Evolutionary conservation across 1,284 basidiomycete genomes (phyloP).

Genomic region (Boletus calvinii): DNA sequence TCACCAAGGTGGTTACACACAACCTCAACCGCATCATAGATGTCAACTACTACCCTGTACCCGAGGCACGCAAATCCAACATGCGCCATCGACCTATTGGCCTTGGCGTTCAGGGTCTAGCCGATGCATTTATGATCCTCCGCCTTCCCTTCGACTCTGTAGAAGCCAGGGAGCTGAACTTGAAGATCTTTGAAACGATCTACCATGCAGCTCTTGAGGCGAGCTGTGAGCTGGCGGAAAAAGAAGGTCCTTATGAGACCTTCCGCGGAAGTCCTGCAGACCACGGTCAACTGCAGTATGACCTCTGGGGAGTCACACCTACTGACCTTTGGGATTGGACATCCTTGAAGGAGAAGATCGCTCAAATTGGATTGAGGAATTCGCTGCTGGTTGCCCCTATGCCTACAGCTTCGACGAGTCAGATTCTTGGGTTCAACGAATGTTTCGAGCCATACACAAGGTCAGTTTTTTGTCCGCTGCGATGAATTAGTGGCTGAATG

Average conservation of each 20-base stretch:
- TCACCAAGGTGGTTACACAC: slow-evolving; percentile 88
- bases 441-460: slow-evolving; percentile 98
- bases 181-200: slow-evolving; percentile 98
- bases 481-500: slow-evolving; percentile 10
- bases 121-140: slow-evolving; percentile 97
- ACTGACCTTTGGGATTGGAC: slow-evolving; percentile 96
- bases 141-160: slow-evolving; percentile 94
- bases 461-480: slow-evolving; percentile 37
- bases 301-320: slow-evolving; percentile 94
- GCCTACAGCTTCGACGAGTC: slow-evolving; percentile 98
- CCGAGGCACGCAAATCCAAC: slow-evolving; percentile 90
- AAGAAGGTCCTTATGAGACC: slow-evolving; percentile 86
- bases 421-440: slow-evolving; percentile 98
- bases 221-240: slow-evolving; percentile 85
- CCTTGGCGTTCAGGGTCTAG: slow-evolving; percentile 97
- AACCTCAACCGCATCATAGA: slow-evolving; percentile 97
- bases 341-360: slow-evolving; percentile 85
- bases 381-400: slow-evolving; percentile 95
- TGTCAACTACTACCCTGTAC: slow-evolving; percentile 91
- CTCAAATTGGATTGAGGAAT: slow-evolving; percentile 86
- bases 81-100: slow-evolving; percentile 98
- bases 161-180: slow-evolving; percentile 87
- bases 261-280: slow-evolving; percentile 91
- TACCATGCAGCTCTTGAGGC: slow-evolving; percentile 96
- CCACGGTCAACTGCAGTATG: slow-evolving; percentile 89